These are phyloP conservation scores for Sporobolus alterniflorus DNA, from an alignment of 202 grass and related monocot species.

Conservation along the genomic window DNA sequence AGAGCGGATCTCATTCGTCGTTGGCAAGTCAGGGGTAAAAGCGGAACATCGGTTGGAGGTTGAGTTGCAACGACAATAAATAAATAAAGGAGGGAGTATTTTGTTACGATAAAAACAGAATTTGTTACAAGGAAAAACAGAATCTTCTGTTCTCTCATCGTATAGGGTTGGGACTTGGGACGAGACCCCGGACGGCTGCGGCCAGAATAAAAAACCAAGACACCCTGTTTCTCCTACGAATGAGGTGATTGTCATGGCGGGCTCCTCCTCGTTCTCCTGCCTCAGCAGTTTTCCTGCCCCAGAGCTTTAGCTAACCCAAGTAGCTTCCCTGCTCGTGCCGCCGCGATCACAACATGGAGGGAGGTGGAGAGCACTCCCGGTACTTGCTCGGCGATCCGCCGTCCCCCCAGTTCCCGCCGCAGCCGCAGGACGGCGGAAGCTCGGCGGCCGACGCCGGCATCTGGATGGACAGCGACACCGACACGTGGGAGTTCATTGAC, in stretches of 20 bases:
- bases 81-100: too few species aligned
- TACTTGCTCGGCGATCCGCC: not conserved
- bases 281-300: not conserved
- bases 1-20: slow-evolving; percentile 17
- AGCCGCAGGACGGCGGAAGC: not conserved
- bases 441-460: not conserved
- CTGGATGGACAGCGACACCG: not conserved
- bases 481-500: too few species aligned
- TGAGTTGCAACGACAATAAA: too few species aligned
- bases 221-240: not conserved
- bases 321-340: not conserved
- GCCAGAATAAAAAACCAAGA: too few species aligned
- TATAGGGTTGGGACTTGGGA: too few species aligned
- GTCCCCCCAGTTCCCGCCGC: not conserved
- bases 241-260: too few species aligned
- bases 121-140: too few species aligned
- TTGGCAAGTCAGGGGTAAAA: too few species aligned
- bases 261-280: not conserved
- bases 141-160: too few species aligned
- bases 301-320: not conserved
- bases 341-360: not conserved
- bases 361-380: not conserved
- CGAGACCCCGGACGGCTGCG: too few species aligned
- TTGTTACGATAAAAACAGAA: too few species aligned
- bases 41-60: too few species aligned